Conservation (phyloP, 352 stramenopile species). For the Phytophthora vignae region DNA sequence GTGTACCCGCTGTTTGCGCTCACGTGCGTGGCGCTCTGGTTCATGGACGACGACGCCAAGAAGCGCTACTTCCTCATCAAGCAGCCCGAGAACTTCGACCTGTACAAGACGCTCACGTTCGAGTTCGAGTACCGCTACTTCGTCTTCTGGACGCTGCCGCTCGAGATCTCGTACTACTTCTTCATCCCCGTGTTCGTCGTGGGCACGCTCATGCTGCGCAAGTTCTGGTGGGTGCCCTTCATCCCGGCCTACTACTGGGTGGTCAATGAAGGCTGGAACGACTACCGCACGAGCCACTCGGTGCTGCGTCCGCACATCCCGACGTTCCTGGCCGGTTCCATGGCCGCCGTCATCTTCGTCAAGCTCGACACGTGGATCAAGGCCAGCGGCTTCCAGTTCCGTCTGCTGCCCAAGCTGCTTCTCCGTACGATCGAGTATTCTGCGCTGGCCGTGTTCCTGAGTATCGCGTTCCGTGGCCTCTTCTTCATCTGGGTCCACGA, state of each 20-base stretch:
- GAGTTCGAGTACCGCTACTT: constrained; percentile 51
- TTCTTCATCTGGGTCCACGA: constrained; percentile 57
- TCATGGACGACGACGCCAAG: constrained; percentile 40
- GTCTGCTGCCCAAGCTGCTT: constrained; percentile 20
- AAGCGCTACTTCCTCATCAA: constrained; percentile 43
- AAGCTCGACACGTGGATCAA: constrained; percentile 41
- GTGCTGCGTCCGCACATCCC: constrained; percentile 34
- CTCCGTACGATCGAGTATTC: constrained; percentile 34
- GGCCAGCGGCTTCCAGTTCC: constrained; percentile 40
- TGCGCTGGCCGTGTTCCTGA: constrained; percentile 38
- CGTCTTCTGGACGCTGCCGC: constrained; percentile 60
- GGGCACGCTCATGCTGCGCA: constrained; percentile 24
- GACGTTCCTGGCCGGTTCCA: constrained; percentile 52
- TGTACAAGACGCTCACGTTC: constrained; percentile 55
- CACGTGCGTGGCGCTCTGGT: constrained; percentile 42
- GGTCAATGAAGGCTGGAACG: constrained; percentile 33
- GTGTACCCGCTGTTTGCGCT: constrained; percentile 59
- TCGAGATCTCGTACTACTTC: constrained; percentile 66
- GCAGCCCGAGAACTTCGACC: constrained; percentile 33
- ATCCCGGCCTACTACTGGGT: constrained; percentile 42
- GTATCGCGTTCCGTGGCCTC: constrained; percentile 40
- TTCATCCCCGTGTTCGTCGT: constrained; percentile 54
- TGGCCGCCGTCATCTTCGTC: constrained; percentile 48
- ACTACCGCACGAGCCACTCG: constrained; percentile 37
- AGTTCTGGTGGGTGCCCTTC: constrained; percentile 47